These are phyloP conservation scores for Inga oerstediana DNA, from an alignment of 306 rosid genomes.

Conservation along the genomic window DNA sequence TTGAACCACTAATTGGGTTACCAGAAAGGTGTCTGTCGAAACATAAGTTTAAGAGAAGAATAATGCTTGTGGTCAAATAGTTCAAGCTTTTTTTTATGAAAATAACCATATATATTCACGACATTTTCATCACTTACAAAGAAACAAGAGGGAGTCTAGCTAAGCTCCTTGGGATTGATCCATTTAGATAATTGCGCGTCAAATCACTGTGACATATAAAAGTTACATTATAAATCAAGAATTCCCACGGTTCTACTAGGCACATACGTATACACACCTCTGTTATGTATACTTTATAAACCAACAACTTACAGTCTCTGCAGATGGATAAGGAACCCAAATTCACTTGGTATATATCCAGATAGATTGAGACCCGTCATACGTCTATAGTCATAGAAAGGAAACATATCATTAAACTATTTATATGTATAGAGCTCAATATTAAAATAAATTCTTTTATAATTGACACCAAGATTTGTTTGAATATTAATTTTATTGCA, in stretches of 20 bases:
- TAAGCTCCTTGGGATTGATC: slow-evolving; percentile 58
- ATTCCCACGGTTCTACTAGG: too few relatives aligned
- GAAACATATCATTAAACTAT: neutral
- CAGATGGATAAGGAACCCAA: slow-evolving; percentile 65
- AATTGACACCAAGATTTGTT: too few relatives aligned
- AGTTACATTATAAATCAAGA: neutral
- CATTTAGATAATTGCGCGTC: slow-evolving; percentile 58
- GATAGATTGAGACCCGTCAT: slow-evolving; percentile 60
- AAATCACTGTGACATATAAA: slow-evolving; percentile 60
- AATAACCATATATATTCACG: neutral
- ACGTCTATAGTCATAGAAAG: slow-evolving; percentile 23
- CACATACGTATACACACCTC: too few relatives aligned
- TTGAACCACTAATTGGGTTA: slow-evolving; percentile 48
- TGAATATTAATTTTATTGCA: too few relatives aligned
- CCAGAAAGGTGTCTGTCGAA: slow-evolving; percentile 46
- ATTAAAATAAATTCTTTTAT: neutral
- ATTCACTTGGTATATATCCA: slow-evolving; percentile 66
- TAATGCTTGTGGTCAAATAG: neutral
- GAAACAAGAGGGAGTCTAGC: slow-evolving; percentile 38
- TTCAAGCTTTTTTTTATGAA: too few relatives aligned
- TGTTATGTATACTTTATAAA: too few relatives aligned
- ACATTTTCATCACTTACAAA: slow-evolving; percentile 49
- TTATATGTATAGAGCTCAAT: neutral
- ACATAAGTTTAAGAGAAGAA: neutral
- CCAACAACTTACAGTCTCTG: slow-evolving; percentile 52